phyloP scores from a whole-genome alignment of 257 asterid species.

The Fraxinus americana region DNA sequence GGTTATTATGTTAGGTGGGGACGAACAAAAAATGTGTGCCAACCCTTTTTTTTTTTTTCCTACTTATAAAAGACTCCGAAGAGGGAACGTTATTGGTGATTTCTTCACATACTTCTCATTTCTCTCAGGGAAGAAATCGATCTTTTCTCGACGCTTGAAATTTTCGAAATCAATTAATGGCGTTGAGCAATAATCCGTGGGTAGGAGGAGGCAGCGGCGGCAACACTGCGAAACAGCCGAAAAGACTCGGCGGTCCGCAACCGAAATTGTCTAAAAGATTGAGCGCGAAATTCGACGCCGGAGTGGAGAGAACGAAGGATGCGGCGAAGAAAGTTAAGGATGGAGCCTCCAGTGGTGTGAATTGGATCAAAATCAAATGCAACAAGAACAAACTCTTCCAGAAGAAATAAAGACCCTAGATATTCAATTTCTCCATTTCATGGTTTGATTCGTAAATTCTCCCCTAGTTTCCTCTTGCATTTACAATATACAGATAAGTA shows the following conservation, averaged over 20 bases:
- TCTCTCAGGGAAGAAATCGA: neutral
- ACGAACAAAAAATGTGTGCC: neutral
- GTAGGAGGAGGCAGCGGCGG: conserved; percentile 20
- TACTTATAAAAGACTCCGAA: neutral
- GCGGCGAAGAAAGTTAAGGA: conserved; percentile 61
- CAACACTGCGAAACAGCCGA: conserved; percentile 12
- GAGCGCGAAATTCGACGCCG: conserved; percentile 47
- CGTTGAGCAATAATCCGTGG: conserved; percentile 34
- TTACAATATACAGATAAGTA: neutral
- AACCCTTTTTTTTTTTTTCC: neutral
- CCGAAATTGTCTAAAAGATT: conserved; percentile 40
- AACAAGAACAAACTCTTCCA: conserved; percentile 49
- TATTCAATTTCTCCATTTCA: neutral
- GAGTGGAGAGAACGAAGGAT: conserved; percentile 56
- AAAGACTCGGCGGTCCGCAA: conserved; percentile 29
- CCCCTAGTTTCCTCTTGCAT: neutral
- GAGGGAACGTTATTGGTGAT: neutral
- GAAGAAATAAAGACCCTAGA: conserved; percentile 40
- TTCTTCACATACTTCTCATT: neutral
- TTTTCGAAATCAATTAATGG: conserved; percentile 22
- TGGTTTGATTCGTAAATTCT: neutral
- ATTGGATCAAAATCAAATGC: conserved; percentile 35
- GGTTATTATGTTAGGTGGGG: neutral
- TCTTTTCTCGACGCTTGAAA: neutral
- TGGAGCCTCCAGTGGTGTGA: conserved; percentile 34